Evolutionary conservation across 2,329 filamentous ascomycete species (phyloP).

Genomic region (Huntiella abstrusa): DNA sequence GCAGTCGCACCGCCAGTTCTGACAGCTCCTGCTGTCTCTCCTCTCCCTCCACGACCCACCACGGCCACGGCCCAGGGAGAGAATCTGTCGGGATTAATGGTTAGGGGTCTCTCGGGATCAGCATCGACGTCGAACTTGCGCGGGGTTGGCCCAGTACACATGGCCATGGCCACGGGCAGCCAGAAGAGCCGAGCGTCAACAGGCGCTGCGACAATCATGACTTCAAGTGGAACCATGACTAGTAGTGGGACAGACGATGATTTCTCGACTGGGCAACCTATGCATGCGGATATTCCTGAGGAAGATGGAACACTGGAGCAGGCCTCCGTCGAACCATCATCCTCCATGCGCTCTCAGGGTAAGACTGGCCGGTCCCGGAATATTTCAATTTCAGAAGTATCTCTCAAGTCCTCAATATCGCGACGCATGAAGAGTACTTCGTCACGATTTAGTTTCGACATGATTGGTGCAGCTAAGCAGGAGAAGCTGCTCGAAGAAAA

Average conservation of each 20-base stretch:
- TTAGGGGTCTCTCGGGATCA: no score
- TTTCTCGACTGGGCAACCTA: conserved; percentile 1
- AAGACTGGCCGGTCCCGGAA: conserved; percentile 27
- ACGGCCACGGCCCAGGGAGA: neutral
- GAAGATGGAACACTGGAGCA: neutral
- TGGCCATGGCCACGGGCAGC: no score
- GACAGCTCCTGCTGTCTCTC: neutral
- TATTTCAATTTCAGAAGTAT: conserved; percentile 30
- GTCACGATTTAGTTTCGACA: conserved; percentile 67
- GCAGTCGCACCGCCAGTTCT: conserved; percentile 4
- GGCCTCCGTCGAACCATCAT: no score
- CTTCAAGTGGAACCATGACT: no score
- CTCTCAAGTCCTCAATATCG: conserved; percentile 32
- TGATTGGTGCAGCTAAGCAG: conserved; percentile 48
- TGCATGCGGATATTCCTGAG: conserved; percentile 4
- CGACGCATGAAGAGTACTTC: conserved; percentile 58
- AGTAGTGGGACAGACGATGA: neutral
- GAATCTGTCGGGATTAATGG: no score
- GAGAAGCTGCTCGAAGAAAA: conserved; percentile 55
- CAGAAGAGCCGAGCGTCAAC: no score
- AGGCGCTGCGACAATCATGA: no score
- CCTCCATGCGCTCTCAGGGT: neutral
- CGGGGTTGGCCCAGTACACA: no score
- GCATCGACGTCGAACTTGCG: no score
- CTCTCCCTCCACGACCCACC: neutral